These are phyloP conservation scores for Golubevia pallescens DNA, from an alignment of 1,284 basidiomycete genomes.

Conservation along the genomic window DNA sequence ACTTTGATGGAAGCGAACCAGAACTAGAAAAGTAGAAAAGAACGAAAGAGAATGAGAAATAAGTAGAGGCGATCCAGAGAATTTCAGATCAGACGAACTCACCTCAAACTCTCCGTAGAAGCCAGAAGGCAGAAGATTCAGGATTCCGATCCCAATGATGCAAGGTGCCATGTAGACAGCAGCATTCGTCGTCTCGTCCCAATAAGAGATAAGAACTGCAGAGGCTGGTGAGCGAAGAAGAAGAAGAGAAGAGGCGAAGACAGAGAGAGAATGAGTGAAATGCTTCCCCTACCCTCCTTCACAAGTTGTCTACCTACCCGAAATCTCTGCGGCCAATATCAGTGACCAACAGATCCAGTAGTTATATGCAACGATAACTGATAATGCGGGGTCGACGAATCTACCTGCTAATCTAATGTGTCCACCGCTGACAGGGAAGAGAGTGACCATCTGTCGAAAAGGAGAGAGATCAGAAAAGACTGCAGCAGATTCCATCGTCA, in stretches of 20 bases:
- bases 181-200: neutral
- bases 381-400: slow-evolving; percentile 50
- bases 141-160: neutral
- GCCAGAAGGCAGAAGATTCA: too few species aligned
- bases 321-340: too few species aligned
- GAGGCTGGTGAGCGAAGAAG: neutral
- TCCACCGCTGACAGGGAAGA: slow-evolving; percentile 40
- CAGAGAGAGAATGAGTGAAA: too few species aligned
- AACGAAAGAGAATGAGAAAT: neutral
- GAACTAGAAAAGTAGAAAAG: neutral
- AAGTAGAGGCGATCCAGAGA: neutral
- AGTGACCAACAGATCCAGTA: slow-evolving; percentile 16
- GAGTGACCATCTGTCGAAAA: neutral
- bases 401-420: slow-evolving; percentile 40
- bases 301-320: too few species aligned
- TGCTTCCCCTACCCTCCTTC: too few species aligned
- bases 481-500: too few species aligned
- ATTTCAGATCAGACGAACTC: too few species aligned
- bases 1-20: neutral
- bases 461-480: neutral
- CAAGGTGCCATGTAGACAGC: neutral
- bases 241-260: neutral
- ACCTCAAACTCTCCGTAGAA: too few species aligned
- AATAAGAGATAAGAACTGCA: neutral
- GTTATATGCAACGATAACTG: slow-evolving; percentile 40